A percentile compares a stretch with the other conserved stretches of the same genome.
phyloP scores from a whole-genome alignment of 2,329 filamentous ascomycete species.

The Trichoderma koningii region DNA sequence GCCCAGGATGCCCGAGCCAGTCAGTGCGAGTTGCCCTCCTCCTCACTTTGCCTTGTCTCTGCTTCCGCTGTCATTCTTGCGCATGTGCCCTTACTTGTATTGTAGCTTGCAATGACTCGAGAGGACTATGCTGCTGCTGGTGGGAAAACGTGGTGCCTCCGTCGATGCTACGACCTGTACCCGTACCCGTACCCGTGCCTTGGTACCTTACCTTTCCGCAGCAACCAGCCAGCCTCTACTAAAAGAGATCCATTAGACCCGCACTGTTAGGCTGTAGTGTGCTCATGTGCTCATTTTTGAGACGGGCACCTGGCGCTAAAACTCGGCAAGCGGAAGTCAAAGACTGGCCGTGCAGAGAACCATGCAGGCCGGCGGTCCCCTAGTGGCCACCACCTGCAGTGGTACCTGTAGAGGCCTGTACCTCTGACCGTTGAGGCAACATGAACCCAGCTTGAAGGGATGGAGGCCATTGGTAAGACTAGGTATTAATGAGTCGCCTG shows the following conservation, averaged over 20 bases:
- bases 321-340: conserved; percentile 44
- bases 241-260: conserved; percentile 34
- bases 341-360: conserved; percentile 27
- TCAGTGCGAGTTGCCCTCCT: not conserved
- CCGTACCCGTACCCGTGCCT: not conserved
- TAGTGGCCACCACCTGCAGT: conserved; percentile 11
- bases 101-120: no score
- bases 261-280: conserved; percentile 43
- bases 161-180: no score
- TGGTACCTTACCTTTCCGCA: not conserved
- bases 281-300: conserved; percentile 52
- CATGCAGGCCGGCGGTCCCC: conserved; percentile 25
- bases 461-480: not conserved
- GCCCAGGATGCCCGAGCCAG: not conserved
- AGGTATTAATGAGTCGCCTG: not conserved
- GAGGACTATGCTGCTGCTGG: no score
- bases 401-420: conserved; percentile 6
- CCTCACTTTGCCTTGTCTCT: not conserved
- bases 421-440: no score
- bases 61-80: not conserved
- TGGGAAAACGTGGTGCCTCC: no score
- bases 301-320: conserved; percentile 46
- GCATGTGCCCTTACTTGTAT: not conserved
- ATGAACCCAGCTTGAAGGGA: no score
- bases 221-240: conserved; percentile 6